phyloP scores from a whole-genome alignment of 495 filamentous ascomycete genomes.

The Filosporella fistucella region DNA sequence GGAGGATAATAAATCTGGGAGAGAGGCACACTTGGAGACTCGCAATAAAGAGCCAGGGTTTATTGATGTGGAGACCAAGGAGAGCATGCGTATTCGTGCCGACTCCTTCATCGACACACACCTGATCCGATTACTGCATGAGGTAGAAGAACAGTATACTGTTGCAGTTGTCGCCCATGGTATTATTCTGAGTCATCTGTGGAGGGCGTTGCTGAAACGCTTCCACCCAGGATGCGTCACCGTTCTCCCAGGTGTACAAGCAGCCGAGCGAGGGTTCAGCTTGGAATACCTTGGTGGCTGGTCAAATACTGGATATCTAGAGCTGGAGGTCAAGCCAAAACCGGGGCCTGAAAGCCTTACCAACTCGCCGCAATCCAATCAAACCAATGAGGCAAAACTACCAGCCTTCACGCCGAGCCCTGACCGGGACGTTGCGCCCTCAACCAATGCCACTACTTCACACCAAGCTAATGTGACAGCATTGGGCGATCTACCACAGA shows the following conservation, averaged over 20 bases:
- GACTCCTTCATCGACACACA: slow-evolving; percentile 58
- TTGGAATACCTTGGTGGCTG: slow-evolving; percentile 43
- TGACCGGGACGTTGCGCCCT: no score
- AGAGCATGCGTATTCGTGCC: slow-evolving; percentile 58
- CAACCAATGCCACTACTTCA: neutral
- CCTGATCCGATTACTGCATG: slow-evolving; percentile 51
- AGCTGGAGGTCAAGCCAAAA: slow-evolving; percentile 35
- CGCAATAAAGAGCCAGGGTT: slow-evolving; percentile 35
- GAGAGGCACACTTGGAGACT: slow-evolving; percentile 11
- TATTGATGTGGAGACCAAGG: slow-evolving; percentile 48
- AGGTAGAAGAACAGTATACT: slow-evolving; percentile 19
- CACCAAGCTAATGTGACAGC: no score
- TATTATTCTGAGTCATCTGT: slow-evolving; percentile 65
- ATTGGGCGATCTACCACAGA: no score
- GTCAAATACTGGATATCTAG: slow-evolving; percentile 63
- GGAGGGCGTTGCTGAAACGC: slow-evolving; percentile 53
- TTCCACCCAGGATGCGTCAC: slow-evolving; percentile 40
- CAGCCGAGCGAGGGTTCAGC: slow-evolving; percentile 9
- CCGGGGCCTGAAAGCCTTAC: neutral
- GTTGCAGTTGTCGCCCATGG: slow-evolving; percentile 77
- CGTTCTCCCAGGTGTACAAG: slow-evolving; percentile 13
- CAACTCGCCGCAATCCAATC: neutral
- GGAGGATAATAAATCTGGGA: slow-evolving; percentile 7
- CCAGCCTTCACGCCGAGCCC: neutral
- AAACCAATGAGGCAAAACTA: neutral